phyloP scores from a whole-genome alignment of 2,329 filamentous ascomycete genomes.

The Tolypocladium ovalisporum region DNA sequence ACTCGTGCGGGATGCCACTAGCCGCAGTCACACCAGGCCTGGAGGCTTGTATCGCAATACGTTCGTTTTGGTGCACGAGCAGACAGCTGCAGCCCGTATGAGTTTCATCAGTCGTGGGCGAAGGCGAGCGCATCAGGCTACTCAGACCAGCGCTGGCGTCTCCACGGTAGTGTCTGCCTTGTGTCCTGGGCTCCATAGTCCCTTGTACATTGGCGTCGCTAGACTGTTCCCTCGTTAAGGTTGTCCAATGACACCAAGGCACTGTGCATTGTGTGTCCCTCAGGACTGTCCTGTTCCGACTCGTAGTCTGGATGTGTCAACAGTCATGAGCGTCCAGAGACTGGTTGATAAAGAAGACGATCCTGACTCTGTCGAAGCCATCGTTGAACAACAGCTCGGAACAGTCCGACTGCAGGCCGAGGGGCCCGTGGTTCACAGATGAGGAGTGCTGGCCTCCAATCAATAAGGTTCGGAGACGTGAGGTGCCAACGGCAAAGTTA shows the following conservation, averaged over 20 bases:
- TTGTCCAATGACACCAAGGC: slow-evolving; percentile 9
- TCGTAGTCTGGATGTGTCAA: slow-evolving; percentile 11
- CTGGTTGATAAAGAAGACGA: slow-evolving; percentile 17
- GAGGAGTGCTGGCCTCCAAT: slow-evolving; percentile 42
- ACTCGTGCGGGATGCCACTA: neutral
- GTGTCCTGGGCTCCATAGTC: neutral
- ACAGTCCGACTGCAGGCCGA: slow-evolving; percentile 50
- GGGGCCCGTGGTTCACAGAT: slow-evolving; percentile 40
- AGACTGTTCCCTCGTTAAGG: slow-evolving; percentile 1
- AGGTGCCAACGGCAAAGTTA: slow-evolving; percentile 47
- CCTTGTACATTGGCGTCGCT: neutral
- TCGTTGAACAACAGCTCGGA: slow-evolving; percentile 22
- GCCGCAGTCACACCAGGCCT: neutral
- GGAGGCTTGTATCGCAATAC: neutral
- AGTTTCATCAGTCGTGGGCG: neutral
- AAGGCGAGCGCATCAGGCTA: neutral
- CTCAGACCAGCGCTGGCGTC: neutral
- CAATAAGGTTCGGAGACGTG: slow-evolving; percentile 45
- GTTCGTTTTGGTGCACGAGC: neutral
- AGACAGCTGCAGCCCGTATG: neutral
- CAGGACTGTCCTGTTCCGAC: slow-evolving; percentile 10
- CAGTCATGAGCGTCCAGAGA: slow-evolving; percentile 12
- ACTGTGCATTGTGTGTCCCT: slow-evolving; percentile 14
- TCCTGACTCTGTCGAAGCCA: slow-evolving; percentile 20
- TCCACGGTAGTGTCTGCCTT: slow-evolving; percentile 2